phyloP scores from a whole-genome alignment of 108 stramenopile genomes.

The Cylindrotheca fusiformis region DNA sequence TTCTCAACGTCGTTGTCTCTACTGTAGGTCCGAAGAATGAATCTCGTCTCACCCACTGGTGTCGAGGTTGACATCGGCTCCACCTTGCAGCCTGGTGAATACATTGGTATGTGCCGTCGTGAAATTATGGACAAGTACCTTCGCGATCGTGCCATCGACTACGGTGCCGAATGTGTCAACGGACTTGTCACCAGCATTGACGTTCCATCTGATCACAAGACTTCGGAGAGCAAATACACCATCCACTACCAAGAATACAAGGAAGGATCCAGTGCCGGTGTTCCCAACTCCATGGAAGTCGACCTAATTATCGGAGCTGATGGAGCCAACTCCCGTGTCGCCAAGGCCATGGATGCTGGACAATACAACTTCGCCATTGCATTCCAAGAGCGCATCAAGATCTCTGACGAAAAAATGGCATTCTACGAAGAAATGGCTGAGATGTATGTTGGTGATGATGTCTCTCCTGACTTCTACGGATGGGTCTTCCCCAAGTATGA shows the following conservation, averaged over 20 bases:
- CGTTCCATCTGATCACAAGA: constrained; percentile 84
- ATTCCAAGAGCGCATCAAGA: constrained; percentile 99
- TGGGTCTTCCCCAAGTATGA: constrained; percentile 99
- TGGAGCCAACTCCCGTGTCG: constrained; percentile 97
- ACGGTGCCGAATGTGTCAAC: constrained; percentile 90
- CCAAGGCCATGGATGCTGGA: constrained; percentile 98
- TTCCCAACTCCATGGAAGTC: constrained; percentile 81
- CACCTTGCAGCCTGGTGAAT: constrained; percentile 95
- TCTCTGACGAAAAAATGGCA: constrained; percentile 94
- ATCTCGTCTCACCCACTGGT: constrained; percentile 95
- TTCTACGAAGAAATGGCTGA: constrained; percentile 98
- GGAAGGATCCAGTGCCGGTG: constrained; percentile 67
- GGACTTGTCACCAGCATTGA: constrained; percentile 94
- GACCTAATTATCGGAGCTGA: constrained; percentile 95
- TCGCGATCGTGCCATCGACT: constrained; percentile 93
- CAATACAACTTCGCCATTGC: constrained; percentile 98
- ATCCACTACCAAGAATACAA: constrained; percentile 86
- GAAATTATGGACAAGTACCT: constrained; percentile 97
- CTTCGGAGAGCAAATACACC: constrained; percentile 68
- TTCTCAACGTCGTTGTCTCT: neutral
- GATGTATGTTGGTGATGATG: constrained; percentile 99
- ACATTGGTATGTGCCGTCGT: constrained; percentile 98
- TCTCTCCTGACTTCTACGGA: constrained; percentile 97
- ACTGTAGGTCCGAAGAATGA: constrained; percentile 91
- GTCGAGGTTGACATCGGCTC: constrained; percentile 96